These are phyloP conservation scores for Tephrocybe sp. DNA, from an alignment of 768 basidiomycete species.

Conservation along the genomic window DNA sequence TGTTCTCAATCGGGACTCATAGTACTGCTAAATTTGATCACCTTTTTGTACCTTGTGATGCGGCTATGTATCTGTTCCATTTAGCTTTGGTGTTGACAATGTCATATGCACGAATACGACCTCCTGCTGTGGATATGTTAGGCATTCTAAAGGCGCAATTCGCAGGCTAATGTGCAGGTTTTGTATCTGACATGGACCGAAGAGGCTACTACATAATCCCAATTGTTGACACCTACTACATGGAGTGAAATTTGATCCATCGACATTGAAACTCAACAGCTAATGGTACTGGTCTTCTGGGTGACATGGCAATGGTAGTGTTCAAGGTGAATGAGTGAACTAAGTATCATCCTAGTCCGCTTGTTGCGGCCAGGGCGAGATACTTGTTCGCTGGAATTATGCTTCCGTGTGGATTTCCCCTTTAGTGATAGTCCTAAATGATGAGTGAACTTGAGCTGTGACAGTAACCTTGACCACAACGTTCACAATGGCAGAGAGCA, in stretches of 20 bases:
- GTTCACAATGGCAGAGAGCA: slow-evolving; percentile 25
- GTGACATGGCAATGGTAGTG: too few relatives aligned
- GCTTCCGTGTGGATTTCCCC: slow-evolving; percentile 23
- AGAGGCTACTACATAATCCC: too few relatives aligned
- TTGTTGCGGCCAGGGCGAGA: not conserved
- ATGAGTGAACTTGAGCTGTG: slow-evolving; percentile 20
- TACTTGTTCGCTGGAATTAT: slow-evolving; percentile 3
- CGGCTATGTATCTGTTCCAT: not conserved
- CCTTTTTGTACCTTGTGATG: not conserved
- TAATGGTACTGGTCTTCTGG: too few relatives aligned
- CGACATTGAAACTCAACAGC: too few relatives aligned
- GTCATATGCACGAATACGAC: too few relatives aligned
- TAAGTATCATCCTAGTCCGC: too few relatives aligned
- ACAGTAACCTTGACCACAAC: slow-evolving; percentile 29
- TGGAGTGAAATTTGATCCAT: too few relatives aligned
- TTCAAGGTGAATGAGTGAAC: too few relatives aligned
- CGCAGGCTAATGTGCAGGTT: not conserved
- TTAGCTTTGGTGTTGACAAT: not conserved
- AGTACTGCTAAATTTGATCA: not conserved
- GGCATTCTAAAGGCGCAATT: not conserved
- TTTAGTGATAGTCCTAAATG: slow-evolving; percentile 27
- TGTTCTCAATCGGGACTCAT: not conserved
- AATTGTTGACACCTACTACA: too few relatives aligned
- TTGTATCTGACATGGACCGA: too few relatives aligned
- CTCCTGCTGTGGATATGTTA: too few relatives aligned